A percentile compares a stretch with the other conserved stretches of the same genome.
These are phyloP conservation scores for Fusarium begoniae DNA, from an alignment of 2,329 filamentous ascomycete genomes.

Conservation along the genomic window DNA sequence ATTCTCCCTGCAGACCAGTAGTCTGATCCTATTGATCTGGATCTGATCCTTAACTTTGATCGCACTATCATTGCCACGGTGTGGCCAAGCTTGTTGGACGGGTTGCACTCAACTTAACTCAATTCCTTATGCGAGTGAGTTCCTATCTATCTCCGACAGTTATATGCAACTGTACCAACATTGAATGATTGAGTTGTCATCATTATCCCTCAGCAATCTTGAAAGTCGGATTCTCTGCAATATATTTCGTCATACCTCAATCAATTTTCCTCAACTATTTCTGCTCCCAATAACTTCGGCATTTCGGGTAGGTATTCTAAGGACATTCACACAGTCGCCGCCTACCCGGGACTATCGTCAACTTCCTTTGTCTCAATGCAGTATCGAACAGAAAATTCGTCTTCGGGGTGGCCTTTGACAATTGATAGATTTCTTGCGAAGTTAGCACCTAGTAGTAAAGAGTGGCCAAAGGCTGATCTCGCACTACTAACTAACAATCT, in stretches of 20 bases:
- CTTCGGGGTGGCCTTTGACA: conserved; percentile 10
- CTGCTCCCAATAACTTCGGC: background rate
- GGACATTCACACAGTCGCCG: background rate
- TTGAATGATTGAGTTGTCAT: conserved; percentile 17
- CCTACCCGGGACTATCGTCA: conserved; percentile 16
- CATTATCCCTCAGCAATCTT: conserved; percentile 20
- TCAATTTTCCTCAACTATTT: background rate
- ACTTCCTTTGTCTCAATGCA: background rate
- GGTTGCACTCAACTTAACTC: conserved; percentile 35
- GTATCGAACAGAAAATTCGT: conserved; percentile 10
- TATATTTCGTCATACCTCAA: conserved; percentile 18
- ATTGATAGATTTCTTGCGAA: background rate
- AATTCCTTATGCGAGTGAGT: conserved; percentile 15
- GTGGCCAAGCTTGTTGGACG: conserved; percentile 14
- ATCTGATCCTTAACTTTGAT: conserved; percentile 16
- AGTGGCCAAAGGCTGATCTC: background rate
- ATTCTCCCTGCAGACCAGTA: conserved; percentile 21
- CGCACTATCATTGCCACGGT: conserved; percentile 31
- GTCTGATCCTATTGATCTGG: background rate
- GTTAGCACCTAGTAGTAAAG: background rate
- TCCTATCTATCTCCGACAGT: conserved; percentile 17
- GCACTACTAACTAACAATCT: background rate
- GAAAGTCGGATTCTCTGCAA: background rate
- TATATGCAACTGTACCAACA: background rate
- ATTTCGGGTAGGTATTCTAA: background rate